A percentile compares a stretch with the other conserved stretches of the same genome.
phyloP scores from a whole-genome alignment of 441 rosid genomes.

The Brassica hybrid region DNA sequence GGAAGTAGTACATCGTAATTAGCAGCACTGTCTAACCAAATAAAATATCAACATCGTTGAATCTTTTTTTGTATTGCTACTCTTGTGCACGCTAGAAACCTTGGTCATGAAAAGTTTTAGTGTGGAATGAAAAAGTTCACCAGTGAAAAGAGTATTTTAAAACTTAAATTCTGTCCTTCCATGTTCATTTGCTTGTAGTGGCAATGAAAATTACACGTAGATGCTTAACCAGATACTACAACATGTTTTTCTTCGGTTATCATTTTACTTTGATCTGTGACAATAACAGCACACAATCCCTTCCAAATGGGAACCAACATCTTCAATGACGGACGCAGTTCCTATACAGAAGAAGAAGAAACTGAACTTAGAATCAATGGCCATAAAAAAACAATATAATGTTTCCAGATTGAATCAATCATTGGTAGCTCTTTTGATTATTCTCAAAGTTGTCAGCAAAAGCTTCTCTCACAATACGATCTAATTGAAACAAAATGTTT shows the following conservation, averaged over 20 bases:
- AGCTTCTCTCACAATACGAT: not conserved
- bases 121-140: not conserved
- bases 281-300: constrained; percentile 66
- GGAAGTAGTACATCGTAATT: constrained; percentile 2
- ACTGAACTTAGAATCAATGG: constrained; percentile 18
- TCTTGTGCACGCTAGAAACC: constrained; percentile 8
- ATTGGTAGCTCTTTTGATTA: not conserved
- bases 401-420: not conserved
- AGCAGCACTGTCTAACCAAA: constrained; percentile 11
- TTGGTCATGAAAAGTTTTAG: constrained; percentile 9
- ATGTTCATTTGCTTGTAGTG: not conserved
- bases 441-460: constrained; percentile 2
- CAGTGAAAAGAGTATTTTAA: not conserved
- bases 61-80: not conserved
- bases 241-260: constrained; percentile 21
- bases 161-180: constrained; percentile 9
- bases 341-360: constrained; percentile 45
- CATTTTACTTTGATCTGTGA: constrained; percentile 43
- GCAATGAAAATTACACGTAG: not conserved
- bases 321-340: constrained; percentile 77
- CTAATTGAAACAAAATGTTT: not conserved
- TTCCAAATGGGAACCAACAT: constrained; percentile 88
- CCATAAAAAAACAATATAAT: constrained; percentile 13
- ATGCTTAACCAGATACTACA: constrained; percentile 8
- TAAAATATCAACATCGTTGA: constrained; percentile 1